Conservation (phyloP, 2,329 filamentous ascomycete species). For the Moelleriella libera region DNA sequence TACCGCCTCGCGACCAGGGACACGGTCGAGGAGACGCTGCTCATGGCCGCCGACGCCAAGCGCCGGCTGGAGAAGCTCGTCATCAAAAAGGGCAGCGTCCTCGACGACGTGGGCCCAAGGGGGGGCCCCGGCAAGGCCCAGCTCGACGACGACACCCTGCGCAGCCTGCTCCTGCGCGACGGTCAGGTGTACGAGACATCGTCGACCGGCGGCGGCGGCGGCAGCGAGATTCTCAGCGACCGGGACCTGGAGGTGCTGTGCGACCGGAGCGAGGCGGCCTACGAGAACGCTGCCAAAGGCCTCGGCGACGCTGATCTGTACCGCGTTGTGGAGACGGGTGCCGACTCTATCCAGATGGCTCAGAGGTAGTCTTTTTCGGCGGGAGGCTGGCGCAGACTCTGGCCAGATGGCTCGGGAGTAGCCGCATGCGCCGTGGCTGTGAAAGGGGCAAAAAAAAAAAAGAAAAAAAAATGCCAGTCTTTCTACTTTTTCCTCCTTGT, state of each 20-base stretch:
- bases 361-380: constrained; percentile 6
- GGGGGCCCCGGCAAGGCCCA: constrained; percentile 23
- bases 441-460: too few species aligned
- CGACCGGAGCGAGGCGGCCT: constrained; percentile 55
- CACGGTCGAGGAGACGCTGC: constrained; percentile 78
- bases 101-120: constrained; percentile 38
- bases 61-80: constrained; percentile 85
- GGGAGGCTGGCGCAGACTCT: too few species aligned
- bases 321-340: constrained; percentile 65
- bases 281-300: constrained; percentile 62
- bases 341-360: constrained; percentile 33
- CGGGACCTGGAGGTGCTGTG: constrained; percentile 65
- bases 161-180: constrained; percentile 52
- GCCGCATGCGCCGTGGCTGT: too few species aligned
- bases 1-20: constrained; percentile 88
- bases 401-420: too few species aligned
- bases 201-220: constrained; percentile 18
- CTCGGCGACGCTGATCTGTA: constrained; percentile 59
- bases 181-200: constrained; percentile 50
- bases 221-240: constrained; percentile 56
- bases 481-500: too few species aligned
- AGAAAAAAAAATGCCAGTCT: too few species aligned
- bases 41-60: constrained; percentile 83
- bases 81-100: constrained; percentile 84
- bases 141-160: constrained; percentile 47